Base-by-base conservation (phyloP, 139 green algal genomes). In the Mesotaenium endlicherianum region DNA sequence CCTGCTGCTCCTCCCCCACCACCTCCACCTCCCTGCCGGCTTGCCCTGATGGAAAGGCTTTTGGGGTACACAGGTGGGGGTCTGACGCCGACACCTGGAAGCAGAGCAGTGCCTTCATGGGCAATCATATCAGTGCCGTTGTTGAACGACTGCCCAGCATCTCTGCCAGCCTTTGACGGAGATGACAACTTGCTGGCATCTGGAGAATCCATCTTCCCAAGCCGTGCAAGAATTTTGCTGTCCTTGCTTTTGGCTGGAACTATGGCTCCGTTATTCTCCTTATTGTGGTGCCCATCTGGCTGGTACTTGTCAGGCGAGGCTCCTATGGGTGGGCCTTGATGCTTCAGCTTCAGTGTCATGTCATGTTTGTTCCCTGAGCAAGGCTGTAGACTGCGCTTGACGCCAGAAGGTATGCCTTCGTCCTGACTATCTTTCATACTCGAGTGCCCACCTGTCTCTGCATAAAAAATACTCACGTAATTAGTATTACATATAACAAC, bases 31-130 rank as follows among this genome's bases (percentile, higher is more conserved):
- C 17, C 26, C 14, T 43, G 45, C 41, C 16, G 3, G 36, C 5
- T 72, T 2, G 77, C 77, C 42, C 77, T 55, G 31, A 84, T 26
- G 14, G 77, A 84, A 34, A 84, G 79, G 57, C 77, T 84, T 38
- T 84, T 84, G 36, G 77, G n/a, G n/a, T n/a, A n/a, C n/a, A n/a
- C n/a, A n/a, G n/a, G 77, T 31, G 78, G 75, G 30, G 75, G 53
- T 34, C 26, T 50, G 20, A 50, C 75, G 50, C 34, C 14, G 58
- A 40, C 57, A 84, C 47, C 31, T n/a, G 75, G 75, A 20, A 82
- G 39, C 42, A 82, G 45, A 17, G 75, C 75, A n/a, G 75, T 82
- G 6, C 45, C 47, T 69, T 69, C 47, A 42, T 20, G 20, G 39
- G 42, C 75, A 40, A 82, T 70, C 17, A 30, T 20, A 44, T 36